Conservation (phyloP, 2,329 filamentous ascomycete genomes). For the Akanthomyces muscarius region DNA sequence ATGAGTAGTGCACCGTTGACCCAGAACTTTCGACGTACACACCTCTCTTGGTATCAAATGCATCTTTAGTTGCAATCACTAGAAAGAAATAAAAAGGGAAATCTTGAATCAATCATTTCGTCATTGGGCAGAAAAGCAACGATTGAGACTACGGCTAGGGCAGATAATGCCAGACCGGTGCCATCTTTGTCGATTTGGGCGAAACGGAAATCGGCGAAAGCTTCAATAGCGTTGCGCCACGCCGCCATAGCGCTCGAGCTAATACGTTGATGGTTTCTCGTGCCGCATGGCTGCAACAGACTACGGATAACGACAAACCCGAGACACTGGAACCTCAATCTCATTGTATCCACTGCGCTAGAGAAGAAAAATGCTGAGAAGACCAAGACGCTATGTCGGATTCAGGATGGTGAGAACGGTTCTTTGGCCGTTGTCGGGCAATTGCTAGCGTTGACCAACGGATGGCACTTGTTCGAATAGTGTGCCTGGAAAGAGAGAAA, state of each 20-base stretch:
- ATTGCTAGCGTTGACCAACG: background rate
- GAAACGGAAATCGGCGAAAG: slow-evolving; percentile 7
- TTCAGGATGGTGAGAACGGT: background rate
- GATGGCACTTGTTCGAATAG: background rate
- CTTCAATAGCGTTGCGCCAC: background rate
- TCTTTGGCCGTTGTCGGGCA: background rate
- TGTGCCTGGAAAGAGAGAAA: background rate
- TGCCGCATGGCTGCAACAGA: background rate
- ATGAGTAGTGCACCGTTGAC: background rate
- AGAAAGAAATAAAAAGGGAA: background rate
- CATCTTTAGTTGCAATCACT: slow-evolving; percentile 29
- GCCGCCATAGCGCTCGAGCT: background rate
- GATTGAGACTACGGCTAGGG: background rate
- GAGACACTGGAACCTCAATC: background rate
- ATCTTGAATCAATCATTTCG: background rate
- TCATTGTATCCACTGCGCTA: slow-evolving; percentile 1
- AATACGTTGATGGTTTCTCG: no score
- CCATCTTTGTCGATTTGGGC: background rate
- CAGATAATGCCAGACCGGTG: background rate
- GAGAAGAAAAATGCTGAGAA: background rate
- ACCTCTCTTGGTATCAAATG: slow-evolving; percentile 47
- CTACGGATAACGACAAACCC: background rate
- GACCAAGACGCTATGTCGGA: slow-evolving; percentile 2
- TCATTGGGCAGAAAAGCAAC: background rate
- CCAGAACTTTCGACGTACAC: slow-evolving; percentile 25